Conservation (phyloP, 1,139 yeast genomes). For the Yamadazyma jaroonii region DNA sequence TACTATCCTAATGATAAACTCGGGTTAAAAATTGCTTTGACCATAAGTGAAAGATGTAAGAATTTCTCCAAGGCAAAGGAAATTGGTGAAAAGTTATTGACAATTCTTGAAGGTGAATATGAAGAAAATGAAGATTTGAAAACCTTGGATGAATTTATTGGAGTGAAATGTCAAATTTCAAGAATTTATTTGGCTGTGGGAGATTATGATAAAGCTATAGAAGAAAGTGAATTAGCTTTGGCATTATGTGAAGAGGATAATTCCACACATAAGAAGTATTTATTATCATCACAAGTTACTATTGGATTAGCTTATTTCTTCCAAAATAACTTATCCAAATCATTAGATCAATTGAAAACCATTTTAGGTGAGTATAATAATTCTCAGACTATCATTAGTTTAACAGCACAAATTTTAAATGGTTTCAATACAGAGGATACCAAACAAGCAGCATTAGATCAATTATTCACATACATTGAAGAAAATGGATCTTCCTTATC, state of each 20-base stretch:
- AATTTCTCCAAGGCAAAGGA: constrained; percentile 54
- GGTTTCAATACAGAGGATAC: constrained; percentile 72
- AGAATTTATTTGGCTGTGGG: constrained; percentile 63
- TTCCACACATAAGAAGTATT: constrained; percentile 12
- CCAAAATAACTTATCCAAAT: constrained; percentile 54
- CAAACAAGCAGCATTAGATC: constrained; percentile 77
- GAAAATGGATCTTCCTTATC: constrained; percentile 61
- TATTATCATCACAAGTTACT: constrained; percentile 63
- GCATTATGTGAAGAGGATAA: constrained; percentile 41
- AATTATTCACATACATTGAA: constrained; percentile 60
- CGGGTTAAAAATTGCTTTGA: constrained; percentile 59
- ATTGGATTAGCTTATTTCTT: constrained; percentile 72
- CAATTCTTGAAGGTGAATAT: constrained; percentile 53
- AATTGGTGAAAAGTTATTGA: constrained; percentile 46
- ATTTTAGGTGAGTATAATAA: constrained; percentile 50
- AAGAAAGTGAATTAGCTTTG: constrained; percentile 55
- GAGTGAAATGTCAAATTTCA: constrained; percentile 62
- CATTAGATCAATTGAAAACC: constrained; percentile 63
- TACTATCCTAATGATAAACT: constrained; percentile 60
- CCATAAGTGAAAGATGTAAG: constrained; percentile 70
- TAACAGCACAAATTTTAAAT: constrained; percentile 77
- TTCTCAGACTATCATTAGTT: constrained; percentile 59
- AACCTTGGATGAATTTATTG: constrained; percentile 50
- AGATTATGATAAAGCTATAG: constrained; percentile 57
- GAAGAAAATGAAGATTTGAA: constrained; percentile 53